These are phyloP conservation scores for Paratinospora sagittata DNA, from an alignment of 164 flowering plant genomes.

Conservation along the genomic window DNA sequence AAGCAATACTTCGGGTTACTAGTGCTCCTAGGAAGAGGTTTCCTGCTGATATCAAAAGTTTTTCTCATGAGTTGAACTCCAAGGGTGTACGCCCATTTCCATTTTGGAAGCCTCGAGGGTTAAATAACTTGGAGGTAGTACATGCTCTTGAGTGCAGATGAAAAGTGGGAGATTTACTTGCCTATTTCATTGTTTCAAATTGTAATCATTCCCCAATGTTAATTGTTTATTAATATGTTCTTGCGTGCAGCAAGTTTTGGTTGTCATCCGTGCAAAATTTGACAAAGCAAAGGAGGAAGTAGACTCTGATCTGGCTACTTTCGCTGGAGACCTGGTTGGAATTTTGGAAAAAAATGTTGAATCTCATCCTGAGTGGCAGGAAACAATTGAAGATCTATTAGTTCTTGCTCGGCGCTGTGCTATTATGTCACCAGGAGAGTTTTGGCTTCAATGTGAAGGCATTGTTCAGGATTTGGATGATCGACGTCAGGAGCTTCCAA, in stretches of 20 bases:
- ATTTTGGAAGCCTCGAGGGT: slow-evolving; percentile 95
- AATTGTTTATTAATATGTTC: background rate
- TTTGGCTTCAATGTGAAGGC: slow-evolving; percentile 99
- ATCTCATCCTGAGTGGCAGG: slow-evolving; percentile 94
- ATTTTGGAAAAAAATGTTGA: slow-evolving; percentile 89
- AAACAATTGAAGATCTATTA: slow-evolving; percentile 86
- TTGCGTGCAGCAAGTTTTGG: slow-evolving; percentile 67
- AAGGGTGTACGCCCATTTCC: slow-evolving; percentile 98
- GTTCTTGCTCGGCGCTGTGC: slow-evolving; percentile 93
- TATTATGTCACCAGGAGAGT: slow-evolving; percentile 83
- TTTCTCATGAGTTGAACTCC: slow-evolving; percentile 96
- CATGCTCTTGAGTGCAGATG: slow-evolving; percentile 3
- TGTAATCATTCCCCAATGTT: background rate
- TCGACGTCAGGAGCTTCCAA: slow-evolving; percentile 89
- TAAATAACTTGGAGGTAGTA: slow-evolving; percentile 81
- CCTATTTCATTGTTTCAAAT: background rate
- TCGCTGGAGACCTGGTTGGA: slow-evolving; percentile 94
- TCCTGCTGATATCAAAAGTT: slow-evolving; percentile 94
- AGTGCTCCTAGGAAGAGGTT: slow-evolving; percentile 89
- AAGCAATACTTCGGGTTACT: slow-evolving; percentile 92
- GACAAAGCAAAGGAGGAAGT: slow-evolving; percentile 99
- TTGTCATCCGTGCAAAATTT: slow-evolving; percentile 75
- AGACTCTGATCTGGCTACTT: slow-evolving; percentile 83
- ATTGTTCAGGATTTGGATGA: slow-evolving; percentile 99
- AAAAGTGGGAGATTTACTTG: background rate